Percentiles rank a stretch among this genome's conserved stretches.
These are phyloP conservation scores for Arthrobotrys entomopaga DNA, from an alignment of 2,329 filamentous ascomycete species.

Conservation along the genomic window DNA sequence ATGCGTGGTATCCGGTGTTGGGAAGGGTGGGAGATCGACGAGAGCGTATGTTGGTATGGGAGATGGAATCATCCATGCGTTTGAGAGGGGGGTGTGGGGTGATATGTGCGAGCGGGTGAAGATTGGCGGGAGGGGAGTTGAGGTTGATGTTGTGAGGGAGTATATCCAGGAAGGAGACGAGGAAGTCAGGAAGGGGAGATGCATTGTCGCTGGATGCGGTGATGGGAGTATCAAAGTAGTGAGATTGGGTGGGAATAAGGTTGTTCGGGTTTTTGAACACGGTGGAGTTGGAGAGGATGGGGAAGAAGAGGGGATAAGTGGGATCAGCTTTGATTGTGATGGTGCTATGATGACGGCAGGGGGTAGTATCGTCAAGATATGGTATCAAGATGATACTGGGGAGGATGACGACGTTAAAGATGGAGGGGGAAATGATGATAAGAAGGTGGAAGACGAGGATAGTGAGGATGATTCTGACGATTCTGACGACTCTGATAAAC, in stretches of 20 bases:
- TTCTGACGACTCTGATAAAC: slow-evolving; percentile 65
- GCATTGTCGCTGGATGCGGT: slow-evolving; percentile 56
- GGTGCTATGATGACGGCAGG: slow-evolving; percentile 91
- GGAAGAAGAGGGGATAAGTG: slow-evolving; percentile 79
- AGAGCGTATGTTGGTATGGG: slow-evolving; percentile 64
- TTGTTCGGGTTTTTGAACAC: slow-evolving; percentile 57
- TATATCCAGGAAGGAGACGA: slow-evolving; percentile 54
- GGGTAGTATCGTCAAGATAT: slow-evolving; percentile 86
- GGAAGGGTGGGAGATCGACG: slow-evolving; percentile 75
- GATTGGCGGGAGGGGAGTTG: slow-evolving; percentile 56
- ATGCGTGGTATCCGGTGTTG: slow-evolving; percentile 78
- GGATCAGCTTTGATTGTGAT: slow-evolving; percentile 82
- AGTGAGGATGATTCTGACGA: slow-evolving; percentile 61
- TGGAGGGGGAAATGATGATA: slow-evolving; percentile 61
- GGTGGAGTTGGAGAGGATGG: slow-evolving; percentile 52
- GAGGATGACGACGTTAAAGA: slow-evolving; percentile 64
- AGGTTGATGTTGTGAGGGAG: slow-evolving; percentile 57
- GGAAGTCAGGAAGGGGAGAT: slow-evolving; percentile 51
- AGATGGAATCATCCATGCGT: slow-evolving; percentile 82
- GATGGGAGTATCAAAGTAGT: slow-evolving; percentile 72
- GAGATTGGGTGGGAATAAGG: slow-evolving; percentile 57
- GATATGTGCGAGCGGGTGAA: slow-evolving; percentile 73
- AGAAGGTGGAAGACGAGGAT: slow-evolving; percentile 59
- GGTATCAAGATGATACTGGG: slow-evolving; percentile 74
- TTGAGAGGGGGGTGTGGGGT: slow-evolving; percentile 95